A percentile compares a stretch with the other conserved stretches of the same genome.
Evolutionary conservation across 169 alveolate genomes (phyloP).

Genomic region (Plasmodium adleri): DNA sequence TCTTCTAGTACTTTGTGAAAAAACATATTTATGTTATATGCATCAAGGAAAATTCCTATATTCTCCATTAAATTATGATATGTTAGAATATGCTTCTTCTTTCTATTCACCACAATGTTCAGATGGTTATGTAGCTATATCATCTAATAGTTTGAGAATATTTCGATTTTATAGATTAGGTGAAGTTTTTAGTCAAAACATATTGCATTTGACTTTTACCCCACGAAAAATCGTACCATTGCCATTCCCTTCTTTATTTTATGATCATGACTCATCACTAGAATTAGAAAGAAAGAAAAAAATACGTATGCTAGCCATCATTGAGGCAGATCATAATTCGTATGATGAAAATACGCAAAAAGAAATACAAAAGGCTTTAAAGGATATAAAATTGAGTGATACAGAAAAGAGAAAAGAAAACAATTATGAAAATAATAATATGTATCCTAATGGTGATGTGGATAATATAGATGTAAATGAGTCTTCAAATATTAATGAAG

Average conservation of each 20-base stretch:
- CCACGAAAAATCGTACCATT: slow-evolving; percentile 92
- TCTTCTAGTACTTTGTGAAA: slow-evolving; percentile 89
- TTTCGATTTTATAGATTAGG: slow-evolving; percentile 89
- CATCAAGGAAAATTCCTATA: slow-evolving; percentile 86
- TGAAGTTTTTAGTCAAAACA: slow-evolving; percentile 92
- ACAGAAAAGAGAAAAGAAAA: background rate
- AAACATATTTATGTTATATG: slow-evolving; percentile 90
- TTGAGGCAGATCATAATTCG: slow-evolving; percentile 93
- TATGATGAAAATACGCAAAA: slow-evolving; percentile 87
- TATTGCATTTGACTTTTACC: slow-evolving; percentile 92
- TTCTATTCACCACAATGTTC: slow-evolving; percentile 89
- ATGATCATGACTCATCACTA: slow-evolving; percentile 77
- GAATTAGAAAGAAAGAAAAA: slow-evolving; percentile 76
- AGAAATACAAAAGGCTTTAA: slow-evolving; percentile 84
- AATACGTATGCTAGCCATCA: slow-evolving; percentile 88
- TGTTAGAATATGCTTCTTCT: slow-evolving; percentile 91
- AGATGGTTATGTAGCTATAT: slow-evolving; percentile 94
- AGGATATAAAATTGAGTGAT: slow-evolving; percentile 74
- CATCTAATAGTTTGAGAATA: slow-evolving; percentile 90
- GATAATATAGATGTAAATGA: background rate
- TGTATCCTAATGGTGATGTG: background rate
- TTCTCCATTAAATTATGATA: slow-evolving; percentile 91
- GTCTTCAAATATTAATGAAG: background rate
- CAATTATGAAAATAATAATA: background rate
- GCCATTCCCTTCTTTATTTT: slow-evolving; percentile 88